Conservation (phyloP, 1,284 basidiomycete genomes). For the Marasmius sp. region DNA sequence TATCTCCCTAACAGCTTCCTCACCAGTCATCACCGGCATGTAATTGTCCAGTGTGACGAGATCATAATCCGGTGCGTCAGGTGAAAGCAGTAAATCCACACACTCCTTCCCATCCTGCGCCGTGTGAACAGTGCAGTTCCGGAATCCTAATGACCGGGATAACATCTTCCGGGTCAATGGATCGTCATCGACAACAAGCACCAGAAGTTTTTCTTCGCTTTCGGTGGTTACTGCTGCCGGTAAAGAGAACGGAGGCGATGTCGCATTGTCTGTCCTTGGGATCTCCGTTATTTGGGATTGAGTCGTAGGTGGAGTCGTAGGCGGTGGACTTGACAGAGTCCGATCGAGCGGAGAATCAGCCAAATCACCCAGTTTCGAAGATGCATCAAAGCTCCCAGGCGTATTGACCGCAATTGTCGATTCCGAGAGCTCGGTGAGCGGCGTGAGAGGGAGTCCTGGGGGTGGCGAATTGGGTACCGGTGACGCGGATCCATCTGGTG, state of each 20-base stretch:
- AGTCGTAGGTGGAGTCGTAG: no score
- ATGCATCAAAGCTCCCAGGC: no score
- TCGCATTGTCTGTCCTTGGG: no score
- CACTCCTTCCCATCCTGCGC: slow-evolving; percentile 53
- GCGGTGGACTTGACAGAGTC: no score
- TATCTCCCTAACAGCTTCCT: slow-evolving; percentile 26
- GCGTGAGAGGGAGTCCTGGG: neutral
- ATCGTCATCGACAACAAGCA: slow-evolving; percentile 36
- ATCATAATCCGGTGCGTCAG: slow-evolving; percentile 20
- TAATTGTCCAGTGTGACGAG: slow-evolving; percentile 24
- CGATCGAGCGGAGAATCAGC: no score
- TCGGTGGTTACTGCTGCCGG: neutral
- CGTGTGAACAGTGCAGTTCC: slow-evolving; percentile 45
- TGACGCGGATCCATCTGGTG: no score
- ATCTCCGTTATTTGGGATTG: no score
- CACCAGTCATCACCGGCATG: slow-evolving; percentile 30
- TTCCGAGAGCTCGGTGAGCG: neutral
- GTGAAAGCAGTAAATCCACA: slow-evolving; percentile 40
- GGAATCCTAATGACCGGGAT: slow-evolving; percentile 37
- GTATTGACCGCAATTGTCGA: neutral
- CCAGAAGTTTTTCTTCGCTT: slow-evolving; percentile 12
- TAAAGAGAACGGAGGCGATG: no score
- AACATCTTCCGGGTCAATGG: slow-evolving; percentile 47
- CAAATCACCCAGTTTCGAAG: no score
- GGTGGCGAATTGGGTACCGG: neutral